A percentile compares a stretch with the other conserved stretches of the same genome.
Conservation (phyloP, 352 stramenopile genomes). For the Globisporangium solare region DNA sequence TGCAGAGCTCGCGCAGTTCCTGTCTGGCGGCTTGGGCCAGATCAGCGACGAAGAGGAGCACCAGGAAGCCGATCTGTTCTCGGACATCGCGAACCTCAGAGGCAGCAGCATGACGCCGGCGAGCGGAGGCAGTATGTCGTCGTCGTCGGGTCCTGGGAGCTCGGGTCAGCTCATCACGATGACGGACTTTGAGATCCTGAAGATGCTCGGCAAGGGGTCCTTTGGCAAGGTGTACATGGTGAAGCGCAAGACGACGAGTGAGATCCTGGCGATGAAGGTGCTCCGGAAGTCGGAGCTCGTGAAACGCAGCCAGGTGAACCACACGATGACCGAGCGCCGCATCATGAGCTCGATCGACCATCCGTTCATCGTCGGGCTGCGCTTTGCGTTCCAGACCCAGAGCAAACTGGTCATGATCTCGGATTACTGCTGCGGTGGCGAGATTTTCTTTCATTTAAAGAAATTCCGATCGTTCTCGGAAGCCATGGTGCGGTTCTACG, state of each 20-base stretch:
- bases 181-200: constrained; percentile 95
- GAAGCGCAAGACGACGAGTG: constrained; percentile 64
- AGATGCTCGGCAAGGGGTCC: constrained; percentile 96
- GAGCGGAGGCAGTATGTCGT: not conserved
- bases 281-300: constrained; percentile 85
- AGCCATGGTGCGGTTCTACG: constrained; percentile 90
- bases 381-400: constrained; percentile 89
- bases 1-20: constrained; percentile 63
- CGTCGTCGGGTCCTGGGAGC: constrained; percentile 7
- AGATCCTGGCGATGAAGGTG: constrained; percentile 88
- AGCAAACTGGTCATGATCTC: constrained; percentile 91
- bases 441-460: constrained; percentile 92
- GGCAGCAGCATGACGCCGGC: constrained; percentile 5
- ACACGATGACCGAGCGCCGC: constrained; percentile 86
- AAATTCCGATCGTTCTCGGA: constrained; percentile 89
- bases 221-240: constrained; percentile 98
- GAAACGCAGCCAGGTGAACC: constrained; percentile 83
- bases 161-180: constrained; percentile 41
- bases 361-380: constrained; percentile 95
- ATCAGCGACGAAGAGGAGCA: constrained; percentile 53
- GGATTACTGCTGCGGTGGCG: constrained; percentile 86
- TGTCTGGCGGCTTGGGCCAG: constrained; percentile 34
- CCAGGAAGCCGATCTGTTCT: constrained; percentile 44
- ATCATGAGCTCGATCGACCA: constrained; percentile 92
- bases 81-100: constrained; percentile 22